Base-by-base conservation (phyloP, 2,329 filamentous ascomycete genomes). In the Botrytis galanthina region DNA sequence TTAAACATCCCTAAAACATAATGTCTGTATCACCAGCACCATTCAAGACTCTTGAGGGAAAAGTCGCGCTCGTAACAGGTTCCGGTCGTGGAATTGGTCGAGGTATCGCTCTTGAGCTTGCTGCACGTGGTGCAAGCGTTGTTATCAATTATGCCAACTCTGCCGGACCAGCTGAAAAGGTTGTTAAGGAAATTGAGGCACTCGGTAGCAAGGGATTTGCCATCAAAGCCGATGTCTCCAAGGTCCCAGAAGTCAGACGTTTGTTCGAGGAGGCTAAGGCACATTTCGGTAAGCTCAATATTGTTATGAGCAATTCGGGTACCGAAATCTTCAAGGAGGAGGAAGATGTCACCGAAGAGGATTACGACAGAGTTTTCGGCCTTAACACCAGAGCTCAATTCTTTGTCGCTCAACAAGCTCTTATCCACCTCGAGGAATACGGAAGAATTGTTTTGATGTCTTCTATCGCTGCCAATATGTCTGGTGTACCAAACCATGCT, bases 41-140 rank as follows among this genome's bases (percentile, higher is more conserved):
- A 73, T 70, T 69, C 42, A 69, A 73, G 32, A 69, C 63, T n/a
- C 71, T 76, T n/a, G 73, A 73, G 16, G 78, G 78, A 79, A 96
- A 96, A 82, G 89, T 96, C 63, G 93, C 92, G 77, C 91, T 97
- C 76, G 88, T 97, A 62, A 97, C 94, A 0, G 94, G 94, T 62
- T 93, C 93, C 64, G 94, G 92, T 9, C 87, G 93, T 76, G 94
- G 94, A 54, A 86, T 97, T 20, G 94, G 94, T 32, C 86, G 82
- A 12, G 82, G 82, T 57, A 82, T 85, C n/a, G 81, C 83, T 6
- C 78, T 80, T 51, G 82, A 79, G n/a, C 78, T 80, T 29, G 82
- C 82, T 9, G 80, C 82, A 75, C 81, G 82, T 26, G 83, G 84
- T 16, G 82, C 83, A 7, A 78, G 82, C 63, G 80, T 82, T 72